Conservation (phyloP, 164 flowering plant genomes). For the Echeveria elegans region DNA sequence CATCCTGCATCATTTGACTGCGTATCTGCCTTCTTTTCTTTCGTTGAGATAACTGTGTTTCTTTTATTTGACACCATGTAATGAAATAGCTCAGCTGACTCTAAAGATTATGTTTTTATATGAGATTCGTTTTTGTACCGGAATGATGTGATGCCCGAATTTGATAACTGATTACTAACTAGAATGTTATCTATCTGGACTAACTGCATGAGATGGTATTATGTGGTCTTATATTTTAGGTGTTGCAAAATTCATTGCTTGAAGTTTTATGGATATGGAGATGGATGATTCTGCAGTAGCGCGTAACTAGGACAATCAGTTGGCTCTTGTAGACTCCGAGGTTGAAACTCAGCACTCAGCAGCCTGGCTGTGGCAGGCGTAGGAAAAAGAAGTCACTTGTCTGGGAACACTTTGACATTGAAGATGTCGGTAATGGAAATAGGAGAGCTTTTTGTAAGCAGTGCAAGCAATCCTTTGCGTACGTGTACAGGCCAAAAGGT, state of each 20-base stretch:
- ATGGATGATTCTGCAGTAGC: slow-evolving; percentile 3
- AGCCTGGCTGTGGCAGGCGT: slow-evolving; percentile 14
- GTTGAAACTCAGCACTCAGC: slow-evolving; percentile 31
- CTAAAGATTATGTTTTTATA: not conserved
- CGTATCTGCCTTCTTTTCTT: too few species aligned
- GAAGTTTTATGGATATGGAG: not conserved
- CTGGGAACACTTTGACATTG: too few species aligned
- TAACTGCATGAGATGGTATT: not conserved
- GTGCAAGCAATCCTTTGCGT: slow-evolving; percentile 73
- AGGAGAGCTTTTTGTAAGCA: slow-evolving; percentile 38
- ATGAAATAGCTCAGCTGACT: too few species aligned
- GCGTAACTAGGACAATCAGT: slow-evolving; percentile 14
- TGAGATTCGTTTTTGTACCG: not conserved
- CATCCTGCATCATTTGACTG: too few species aligned
- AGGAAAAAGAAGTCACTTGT: too few species aligned
- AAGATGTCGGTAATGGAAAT: not conserved
- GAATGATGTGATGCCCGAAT: not conserved
- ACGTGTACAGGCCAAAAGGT: slow-evolving; percentile 58
- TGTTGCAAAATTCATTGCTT: not conserved
- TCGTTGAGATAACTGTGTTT: too few species aligned
- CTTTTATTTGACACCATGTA: too few species aligned
- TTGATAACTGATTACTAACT: too few species aligned
- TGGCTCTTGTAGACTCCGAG: slow-evolving; percentile 16
- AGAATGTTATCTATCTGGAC: too few species aligned
- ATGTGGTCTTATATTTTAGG: not conserved